A percentile compares a stretch with the other conserved stretches of the same genome.
These are phyloP conservation scores for Pythium utonaiense DNA, from an alignment of 352 stramenopile species.

Conservation along the genomic window DNA sequence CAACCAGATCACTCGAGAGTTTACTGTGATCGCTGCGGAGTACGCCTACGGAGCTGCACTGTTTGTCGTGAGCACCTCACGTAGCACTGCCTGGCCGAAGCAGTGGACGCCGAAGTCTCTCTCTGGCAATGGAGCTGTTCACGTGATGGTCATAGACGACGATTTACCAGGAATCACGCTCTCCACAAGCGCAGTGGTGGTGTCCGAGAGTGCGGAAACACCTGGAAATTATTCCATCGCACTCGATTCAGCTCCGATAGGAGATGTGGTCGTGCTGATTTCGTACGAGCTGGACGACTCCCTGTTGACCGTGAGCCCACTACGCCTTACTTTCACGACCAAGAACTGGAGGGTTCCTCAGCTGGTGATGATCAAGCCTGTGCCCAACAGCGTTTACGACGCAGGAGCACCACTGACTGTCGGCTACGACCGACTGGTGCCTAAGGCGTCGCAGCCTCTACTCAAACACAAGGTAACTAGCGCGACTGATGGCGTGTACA, in stretches of 20 bases:
- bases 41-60: constrained; percentile 38
- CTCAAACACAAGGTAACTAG: constrained; percentile 41
- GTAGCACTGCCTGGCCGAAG: constrained; percentile 34
- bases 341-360: constrained; percentile 56
- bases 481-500: constrained; percentile 34
- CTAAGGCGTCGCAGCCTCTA: constrained; percentile 49
- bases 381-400: constrained; percentile 50
- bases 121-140: constrained; percentile 33
- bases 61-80: constrained; percentile 38
- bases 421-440: constrained; percentile 43
- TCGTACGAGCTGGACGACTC: constrained; percentile 33
- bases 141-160: constrained; percentile 48
- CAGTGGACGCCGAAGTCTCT: constrained; percentile 30
- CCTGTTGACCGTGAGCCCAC: constrained; percentile 37
- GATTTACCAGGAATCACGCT: constrained; percentile 62
- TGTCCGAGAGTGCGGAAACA: constrained; percentile 38
- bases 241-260: constrained; percentile 57
- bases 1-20: constrained; percentile 20
- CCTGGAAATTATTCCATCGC: constrained; percentile 43
- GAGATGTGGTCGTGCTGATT: constrained; percentile 46
- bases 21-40: constrained; percentile 18
- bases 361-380: constrained; percentile 36
- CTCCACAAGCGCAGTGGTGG: constrained; percentile 32
- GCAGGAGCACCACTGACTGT: constrained; percentile 46
- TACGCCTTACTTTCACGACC: constrained; percentile 42